A percentile compares a stretch with the other conserved stretches of the same genome.
Evolutionary conservation across 805 yeast genomes (phyloP).

Genomic region (Myxozyma neotropica): DNA sequence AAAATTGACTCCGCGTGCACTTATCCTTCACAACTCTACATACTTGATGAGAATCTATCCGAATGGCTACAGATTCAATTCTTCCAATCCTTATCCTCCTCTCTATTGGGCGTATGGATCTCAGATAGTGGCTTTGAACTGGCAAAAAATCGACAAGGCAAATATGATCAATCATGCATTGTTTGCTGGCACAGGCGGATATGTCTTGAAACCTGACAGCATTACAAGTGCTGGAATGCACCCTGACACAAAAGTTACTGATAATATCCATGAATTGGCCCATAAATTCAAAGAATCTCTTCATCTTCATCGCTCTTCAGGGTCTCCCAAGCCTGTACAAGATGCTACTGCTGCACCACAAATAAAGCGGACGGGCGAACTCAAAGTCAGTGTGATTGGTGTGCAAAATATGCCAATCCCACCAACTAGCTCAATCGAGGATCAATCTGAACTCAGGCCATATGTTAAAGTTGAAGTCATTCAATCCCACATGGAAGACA

Average conservation of each 20-base stretch:
- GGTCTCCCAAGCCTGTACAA: too few relatives aligned
- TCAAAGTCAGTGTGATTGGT: slow-evolving; percentile 3
- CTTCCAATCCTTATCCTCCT: slow-evolving; percentile 80
- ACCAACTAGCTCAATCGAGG: background rate
- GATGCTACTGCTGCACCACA: background rate
- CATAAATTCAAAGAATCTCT: background rate
- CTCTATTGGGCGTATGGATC: slow-evolving; percentile 79
- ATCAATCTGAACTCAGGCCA: slow-evolving; percentile 5
- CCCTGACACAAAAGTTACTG: slow-evolving; percentile 1
- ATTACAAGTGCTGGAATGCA: background rate
- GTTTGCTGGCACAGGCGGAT: slow-evolving; percentile 50
- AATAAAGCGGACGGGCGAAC: slow-evolving; percentile 11
- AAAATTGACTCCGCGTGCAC: slow-evolving; percentile 51
- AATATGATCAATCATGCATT: slow-evolving; percentile 54
- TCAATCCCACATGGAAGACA: slow-evolving; percentile 5
- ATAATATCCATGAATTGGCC: slow-evolving; percentile 7
- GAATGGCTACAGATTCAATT: slow-evolving; percentile 68
- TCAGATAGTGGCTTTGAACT: slow-evolving; percentile 93
- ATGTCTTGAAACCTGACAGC: slow-evolving; percentile 12
- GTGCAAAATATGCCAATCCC: slow-evolving; percentile 22
- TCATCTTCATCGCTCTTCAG: background rate
- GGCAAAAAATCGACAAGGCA: slow-evolving; percentile 79
- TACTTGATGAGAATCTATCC: slow-evolving; percentile 86
- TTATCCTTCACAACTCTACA: slow-evolving; percentile 74
- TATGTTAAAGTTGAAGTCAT: slow-evolving; percentile 15